Base-by-base conservation (phyloP, 371 early-diverging fungal species). In the Mucor indicus region DNA sequence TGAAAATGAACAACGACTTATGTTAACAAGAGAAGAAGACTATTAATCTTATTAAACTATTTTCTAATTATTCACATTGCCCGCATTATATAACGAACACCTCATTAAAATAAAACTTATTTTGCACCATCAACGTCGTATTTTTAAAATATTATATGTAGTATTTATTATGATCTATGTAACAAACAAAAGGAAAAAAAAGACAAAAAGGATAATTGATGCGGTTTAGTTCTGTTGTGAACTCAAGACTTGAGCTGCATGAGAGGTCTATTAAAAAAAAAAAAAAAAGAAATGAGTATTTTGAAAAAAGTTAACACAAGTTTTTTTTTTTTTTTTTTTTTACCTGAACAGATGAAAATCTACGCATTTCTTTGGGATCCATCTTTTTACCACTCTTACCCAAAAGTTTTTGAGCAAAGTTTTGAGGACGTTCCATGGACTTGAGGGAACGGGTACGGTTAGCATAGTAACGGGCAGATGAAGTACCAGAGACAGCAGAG, bases 351-450 rank as follows among this genome's bases (percentile, higher is more conserved):
- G 68, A 68, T 9, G 68, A 68, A 38, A 72, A 58, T 2, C 72
- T 60, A 24, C 72, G 65, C 72, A 72, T 65, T 50, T 72, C 72
- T 38, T 63, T 68, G 38, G 69, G 60, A 17, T 72, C 57, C 53
- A 64, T 45, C n/a, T 39, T 50, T 56, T 57, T 56, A 4, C 48
- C 42, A 20, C 27, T 11, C 25, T 40, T 46, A 27, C 50, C 50
- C 50, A 56, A 24, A 23, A 60, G 16, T 46, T 56, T 65, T 50
- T 55, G 42, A 38, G 53, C 58, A 50, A 62, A 53, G 55, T 62
- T 67, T 30, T 57, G 59, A 39, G 62, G 62, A 19, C 62, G 56
- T 24, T 58, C 55, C 53, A 67, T 43, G 13, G 49, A 50, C 13
- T 41, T 32, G 21, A 67, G 51, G 12, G 59, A 57, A 2, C 45